Evolutionary conservation across 768 basidiomycete genomes (phyloP).

Genomic region (Boletus subcaerulescens): DNA sequence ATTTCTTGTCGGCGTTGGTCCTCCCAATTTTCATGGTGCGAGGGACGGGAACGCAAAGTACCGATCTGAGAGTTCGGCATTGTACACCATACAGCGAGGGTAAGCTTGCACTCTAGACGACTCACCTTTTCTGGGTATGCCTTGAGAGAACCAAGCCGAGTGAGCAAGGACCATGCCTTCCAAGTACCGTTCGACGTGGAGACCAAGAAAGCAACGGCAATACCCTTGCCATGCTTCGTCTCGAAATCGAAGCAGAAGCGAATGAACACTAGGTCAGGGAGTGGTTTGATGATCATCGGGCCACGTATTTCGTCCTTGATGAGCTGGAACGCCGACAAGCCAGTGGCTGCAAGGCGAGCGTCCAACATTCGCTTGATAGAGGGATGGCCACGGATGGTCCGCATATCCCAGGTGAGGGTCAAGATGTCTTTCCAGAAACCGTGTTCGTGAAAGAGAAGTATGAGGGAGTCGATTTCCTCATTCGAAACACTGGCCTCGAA

Average conservation of each 20-base stretch:
- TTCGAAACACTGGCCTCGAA: constrained; percentile 9
- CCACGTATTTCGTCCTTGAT: constrained; percentile 26
- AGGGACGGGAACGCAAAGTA: constrained; percentile 35
- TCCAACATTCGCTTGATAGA: constrained; percentile 37
- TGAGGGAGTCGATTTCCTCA: neutral
- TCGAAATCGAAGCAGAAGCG: constrained; percentile 57
- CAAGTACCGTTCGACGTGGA: constrained; percentile 38
- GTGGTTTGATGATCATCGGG: constrained; percentile 38
- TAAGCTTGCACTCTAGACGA: neutral
- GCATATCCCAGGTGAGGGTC: constrained; percentile 53
- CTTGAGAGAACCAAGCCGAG: constrained; percentile 55
- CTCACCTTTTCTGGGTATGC: constrained; percentile 45
- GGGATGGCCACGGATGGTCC: constrained; percentile 40
- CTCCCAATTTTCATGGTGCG: constrained; percentile 52
- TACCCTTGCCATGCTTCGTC: constrained; percentile 43
- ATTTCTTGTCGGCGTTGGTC: constrained; percentile 38
- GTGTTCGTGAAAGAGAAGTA: constrained; percentile 19
- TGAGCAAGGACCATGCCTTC: constrained; percentile 61
- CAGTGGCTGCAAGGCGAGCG: constrained; percentile 32
- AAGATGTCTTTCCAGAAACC: constrained; percentile 52
- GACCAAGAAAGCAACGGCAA: constrained; percentile 54
- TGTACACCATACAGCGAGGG: neutral
- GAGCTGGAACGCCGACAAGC: constrained; percentile 17
- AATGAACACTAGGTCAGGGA: constrained; percentile 56
- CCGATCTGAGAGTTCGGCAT: constrained; percentile 27